Evolutionary conservation across 225 moss, liverwort and hornwort species (phyloP), one percentile per base, ranked within the genome.

Genomic region (Straminergon stramineum): DNA sequence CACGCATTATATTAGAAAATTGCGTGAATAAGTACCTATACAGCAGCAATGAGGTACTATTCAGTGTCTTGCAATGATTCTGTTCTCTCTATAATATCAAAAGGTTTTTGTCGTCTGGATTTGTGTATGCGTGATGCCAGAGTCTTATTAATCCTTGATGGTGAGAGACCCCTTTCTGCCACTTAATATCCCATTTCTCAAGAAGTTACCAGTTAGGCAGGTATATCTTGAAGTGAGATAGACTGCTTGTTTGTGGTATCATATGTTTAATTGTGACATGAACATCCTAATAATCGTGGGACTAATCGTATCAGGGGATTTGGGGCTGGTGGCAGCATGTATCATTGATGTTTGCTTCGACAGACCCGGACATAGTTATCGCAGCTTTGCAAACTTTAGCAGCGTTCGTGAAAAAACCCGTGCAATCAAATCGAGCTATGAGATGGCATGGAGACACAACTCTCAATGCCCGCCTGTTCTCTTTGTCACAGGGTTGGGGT

Each of bases 401-500:
- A 84, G 97, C 97, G 87, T 99, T 97, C 88, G 99, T 99, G 62
- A 99, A 99, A 92, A 99, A 97, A 91, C 96, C 97, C 27, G 91
- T 97, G 52, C 99, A 96, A 85, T 91, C 99, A 39, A 97, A 95
- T 92, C 95, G 97, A 87, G 97, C 97, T 69, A 97, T 97, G 99
- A 94, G 99, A 91, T 99, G 96, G 99, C 97, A 95, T 91, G 97
- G 97, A 83, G 99, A 99, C 88, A 95, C 97, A 89, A 91, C 95
- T 51, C 96, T 97, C 91, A 99, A 97, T 92, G 97, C 97, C 39
- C 95, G 95, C 83, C 94, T 99, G 41, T 97, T 99, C 90, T 99
- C 99, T 22, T 94, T 99, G 89, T 99, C 99, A 45, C 99, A 99
- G 89, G 99, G 99, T 67, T 99, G 99, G 99, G 99, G 99, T 86